phyloP scores from a whole-genome alignment of 129 eudicot species.

The Centaurea solstitialis region DNA sequence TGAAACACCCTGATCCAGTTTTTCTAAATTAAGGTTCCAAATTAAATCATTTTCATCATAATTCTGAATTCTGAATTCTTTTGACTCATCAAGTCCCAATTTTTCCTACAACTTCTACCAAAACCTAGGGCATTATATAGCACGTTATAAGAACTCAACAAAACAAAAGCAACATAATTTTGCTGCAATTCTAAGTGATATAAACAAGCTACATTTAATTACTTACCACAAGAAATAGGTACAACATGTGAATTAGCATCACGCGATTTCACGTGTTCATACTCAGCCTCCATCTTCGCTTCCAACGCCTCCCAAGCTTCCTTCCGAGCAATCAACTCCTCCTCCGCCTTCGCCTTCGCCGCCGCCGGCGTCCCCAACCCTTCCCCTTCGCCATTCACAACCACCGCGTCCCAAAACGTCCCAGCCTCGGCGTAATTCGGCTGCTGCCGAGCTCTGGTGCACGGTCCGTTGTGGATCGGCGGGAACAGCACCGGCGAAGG shows the following conservation, averaged over 20 bases:
- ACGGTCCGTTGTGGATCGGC: conserved; percentile 88
- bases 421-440: conserved; percentile 51
- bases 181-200: background rate
- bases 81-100: background rate
- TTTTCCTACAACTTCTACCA: background rate
- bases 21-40: background rate
- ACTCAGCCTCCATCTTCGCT: conserved; percentile 66
- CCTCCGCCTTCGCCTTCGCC: conserved; percentile 37
- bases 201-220: conserved; percentile 7
- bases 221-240: conserved; percentile 82
- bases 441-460: conserved; percentile 78
- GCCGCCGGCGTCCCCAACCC: conserved; percentile 36
- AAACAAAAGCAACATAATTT: background rate
- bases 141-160: background rate
- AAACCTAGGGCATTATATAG: background rate
- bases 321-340: conserved; percentile 39
- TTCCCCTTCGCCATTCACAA: conserved; percentile 41
- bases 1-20: background rate
- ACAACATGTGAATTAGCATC: conserved; percentile 70
- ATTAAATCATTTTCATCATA: background rate
- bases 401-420: conserved; percentile 30
- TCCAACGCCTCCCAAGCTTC: conserved; percentile 79
- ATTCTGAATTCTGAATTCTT: background rate
- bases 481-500: conserved; percentile 44
- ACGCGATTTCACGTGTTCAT: conserved; percentile 51